These are phyloP conservation scores for Plasmodium berghei DNA, from an alignment of 169 alveolate species.

Conservation along the genomic window DNA sequence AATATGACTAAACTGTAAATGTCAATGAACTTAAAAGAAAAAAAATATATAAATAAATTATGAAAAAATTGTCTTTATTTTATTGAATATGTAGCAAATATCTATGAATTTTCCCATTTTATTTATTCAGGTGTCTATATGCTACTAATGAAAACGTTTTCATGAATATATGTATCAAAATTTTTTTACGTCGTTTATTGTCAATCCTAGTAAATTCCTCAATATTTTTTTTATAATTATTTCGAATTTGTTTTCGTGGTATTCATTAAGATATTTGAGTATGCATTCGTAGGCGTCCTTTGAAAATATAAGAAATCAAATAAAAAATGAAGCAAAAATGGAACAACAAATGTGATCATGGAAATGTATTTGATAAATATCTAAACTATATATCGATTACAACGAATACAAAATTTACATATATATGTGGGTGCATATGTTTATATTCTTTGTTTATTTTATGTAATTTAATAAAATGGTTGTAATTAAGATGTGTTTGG, in stretches of 20 bases:
- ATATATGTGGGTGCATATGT: neutral
- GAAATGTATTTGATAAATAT: neutral
- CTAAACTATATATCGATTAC: neutral
- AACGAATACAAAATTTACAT: too few species aligned
- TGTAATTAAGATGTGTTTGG: neutral
- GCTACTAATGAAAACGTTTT: neutral
- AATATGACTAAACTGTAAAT: constrained; percentile 65
- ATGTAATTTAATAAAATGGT: neutral
- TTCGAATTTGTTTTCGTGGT: constrained; percentile 68
- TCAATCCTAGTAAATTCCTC: constrained; percentile 16
- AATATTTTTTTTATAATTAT: constrained; percentile 38
- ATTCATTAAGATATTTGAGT: constrained; percentile 64
- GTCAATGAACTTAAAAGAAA: constrained; percentile 42
- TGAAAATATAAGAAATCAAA: neutral
- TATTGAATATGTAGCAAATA: neutral
- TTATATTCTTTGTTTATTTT: neutral
- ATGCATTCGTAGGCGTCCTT: constrained; percentile 71
- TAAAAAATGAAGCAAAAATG: neutral
- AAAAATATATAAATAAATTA: constrained; percentile 4
- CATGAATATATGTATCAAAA: neutral
- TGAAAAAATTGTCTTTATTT: neutral
- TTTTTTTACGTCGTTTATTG: constrained; percentile 36
- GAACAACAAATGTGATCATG: neutral
- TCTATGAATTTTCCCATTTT: neutral
- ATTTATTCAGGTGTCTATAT: neutral